These are phyloP conservation scores for Fragaria ananassa DNA, from an alignment of 306 rosid species.

Conservation along the genomic window DNA sequence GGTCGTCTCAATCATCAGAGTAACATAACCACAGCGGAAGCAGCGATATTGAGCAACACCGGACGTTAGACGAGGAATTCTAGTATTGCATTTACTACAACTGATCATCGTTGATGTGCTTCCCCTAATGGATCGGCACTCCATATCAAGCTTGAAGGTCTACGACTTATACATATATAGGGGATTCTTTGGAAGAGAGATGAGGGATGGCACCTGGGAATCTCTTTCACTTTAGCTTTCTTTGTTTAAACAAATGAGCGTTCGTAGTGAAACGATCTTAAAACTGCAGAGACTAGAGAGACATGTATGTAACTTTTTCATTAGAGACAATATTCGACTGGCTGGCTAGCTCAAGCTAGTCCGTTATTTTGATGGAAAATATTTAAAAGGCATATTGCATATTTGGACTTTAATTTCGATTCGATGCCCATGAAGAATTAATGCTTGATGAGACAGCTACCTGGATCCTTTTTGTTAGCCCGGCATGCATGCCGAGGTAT, in stretches of 20 bases:
- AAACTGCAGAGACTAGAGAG: not conserved
- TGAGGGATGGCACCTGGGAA: not conserved
- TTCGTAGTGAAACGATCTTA: not conserved
- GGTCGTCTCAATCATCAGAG: not conserved
- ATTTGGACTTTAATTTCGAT: not conserved
- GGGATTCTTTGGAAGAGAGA: not conserved
- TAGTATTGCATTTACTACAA: not conserved
- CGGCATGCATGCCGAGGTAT: no score
- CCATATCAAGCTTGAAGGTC: not conserved
- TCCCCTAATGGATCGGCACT: not conserved
- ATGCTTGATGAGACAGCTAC: not conserved
- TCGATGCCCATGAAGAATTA: not conserved
- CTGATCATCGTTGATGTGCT: not conserved
- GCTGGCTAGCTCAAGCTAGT: not conserved
- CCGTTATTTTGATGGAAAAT: not conserved
- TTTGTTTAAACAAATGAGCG: not conserved
- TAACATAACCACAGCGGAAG: not conserved
- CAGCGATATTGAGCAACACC: not conserved
- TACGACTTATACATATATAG: not conserved
- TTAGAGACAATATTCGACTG: not conserved
- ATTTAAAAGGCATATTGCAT: no score
- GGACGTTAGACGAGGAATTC: not conserved
- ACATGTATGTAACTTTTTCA: not conserved
- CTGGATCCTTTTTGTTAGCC: not conserved
- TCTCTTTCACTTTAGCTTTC: not conserved